These are phyloP conservation scores for Aureobasidium melanogenum DNA, from an alignment of 2,329 filamentous ascomycete species.

Conservation along the genomic window DNA sequence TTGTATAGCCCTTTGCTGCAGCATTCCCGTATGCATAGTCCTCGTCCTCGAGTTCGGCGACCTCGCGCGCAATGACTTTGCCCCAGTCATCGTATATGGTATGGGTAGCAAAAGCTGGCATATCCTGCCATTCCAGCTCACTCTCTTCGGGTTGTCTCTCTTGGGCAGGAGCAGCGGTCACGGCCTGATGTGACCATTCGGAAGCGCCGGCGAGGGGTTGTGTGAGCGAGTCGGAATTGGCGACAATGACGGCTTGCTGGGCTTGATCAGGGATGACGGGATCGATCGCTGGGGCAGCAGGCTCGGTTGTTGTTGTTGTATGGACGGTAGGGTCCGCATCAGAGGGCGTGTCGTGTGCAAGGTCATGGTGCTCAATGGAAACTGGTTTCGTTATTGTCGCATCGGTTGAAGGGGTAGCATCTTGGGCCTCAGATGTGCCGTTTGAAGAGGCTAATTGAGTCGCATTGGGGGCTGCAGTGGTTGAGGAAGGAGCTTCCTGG, in stretches of 20 bases:
- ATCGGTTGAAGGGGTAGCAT: neutral
- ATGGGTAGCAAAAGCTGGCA: conserved; percentile 87
- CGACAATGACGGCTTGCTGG: conserved; percentile 6
- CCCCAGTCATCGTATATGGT: conserved; percentile 96
- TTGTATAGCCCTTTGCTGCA: conserved; percentile 89
- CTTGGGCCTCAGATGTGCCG: neutral
- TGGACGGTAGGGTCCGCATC: neutral
- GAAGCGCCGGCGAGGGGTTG: conserved; percentile 40
- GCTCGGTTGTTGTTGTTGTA: neutral
- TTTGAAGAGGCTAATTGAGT: neutral
- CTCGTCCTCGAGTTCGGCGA: conserved; percentile 59
- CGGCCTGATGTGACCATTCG: conserved; percentile 85
- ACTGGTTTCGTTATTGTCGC: neutral
- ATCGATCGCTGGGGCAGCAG: neutral
- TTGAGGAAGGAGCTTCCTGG: neutral
- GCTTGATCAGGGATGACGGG: neutral
- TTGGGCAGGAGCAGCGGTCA: conserved; percentile 44
- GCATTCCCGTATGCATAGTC: conserved; percentile 66
- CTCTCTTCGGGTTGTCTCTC: conserved; percentile 42
- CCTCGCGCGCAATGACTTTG: conserved; percentile 73
- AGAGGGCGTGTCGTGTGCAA: neutral
- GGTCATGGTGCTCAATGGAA: neutral
- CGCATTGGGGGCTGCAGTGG: neutral
- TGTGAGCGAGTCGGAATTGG: neutral
- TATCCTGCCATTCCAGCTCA: conserved; percentile 71